Base-by-base conservation (phyloP, 768 basidiomycete species). In the Psilocybe cubensis region DNA sequence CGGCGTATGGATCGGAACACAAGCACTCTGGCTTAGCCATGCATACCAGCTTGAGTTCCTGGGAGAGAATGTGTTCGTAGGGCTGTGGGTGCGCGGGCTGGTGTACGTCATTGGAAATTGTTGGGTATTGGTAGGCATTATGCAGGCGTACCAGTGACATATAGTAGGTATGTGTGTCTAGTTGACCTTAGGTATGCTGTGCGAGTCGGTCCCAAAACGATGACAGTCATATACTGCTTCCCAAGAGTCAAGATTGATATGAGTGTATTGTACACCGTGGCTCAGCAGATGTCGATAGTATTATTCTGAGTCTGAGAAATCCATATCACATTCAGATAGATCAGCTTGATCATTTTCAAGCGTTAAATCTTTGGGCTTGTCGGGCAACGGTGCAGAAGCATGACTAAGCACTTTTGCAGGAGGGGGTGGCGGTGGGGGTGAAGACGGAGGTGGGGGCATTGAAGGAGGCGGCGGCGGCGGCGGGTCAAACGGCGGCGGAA, bases 31-130 rank as follows among this genome's bases (percentile, higher is more conserved):
- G 97, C 82, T 98, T 1, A 80, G 80, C n/a, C 88, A 91, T 62
- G 97, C 95, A 0, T 98, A 95, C 73, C 81, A 82, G 56, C 82
- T 99, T 12, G 97, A 99, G 70, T 95, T 98, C 69, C 70, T 92
- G 25, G 95, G 91, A 0, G 70, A 85, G 56, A 76, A 85, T 50
- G 91, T 92, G 10, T 94, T 88, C 71, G 74, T 85, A 25, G 72
- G 78, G 12, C 75, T 98, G 14, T 99, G 97, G 97, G 49, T 82
- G 9, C 80, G 92, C 41, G 83, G 96, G 12, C 68, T 96, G 51
- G 64, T 85, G 1, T 93, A 96, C 66, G 79, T 96, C 9, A 66
- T 79, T 4, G 86, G 87, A 5, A 92, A 97, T 72, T 81, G 81
- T 54, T 95, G 92, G 91, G 85, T 96, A 1, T 73, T 96, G 21